These are phyloP conservation scores for Penicillium arizonense DNA, from an alignment of 495 filamentous ascomycete species.

Conservation along the genomic window DNA sequence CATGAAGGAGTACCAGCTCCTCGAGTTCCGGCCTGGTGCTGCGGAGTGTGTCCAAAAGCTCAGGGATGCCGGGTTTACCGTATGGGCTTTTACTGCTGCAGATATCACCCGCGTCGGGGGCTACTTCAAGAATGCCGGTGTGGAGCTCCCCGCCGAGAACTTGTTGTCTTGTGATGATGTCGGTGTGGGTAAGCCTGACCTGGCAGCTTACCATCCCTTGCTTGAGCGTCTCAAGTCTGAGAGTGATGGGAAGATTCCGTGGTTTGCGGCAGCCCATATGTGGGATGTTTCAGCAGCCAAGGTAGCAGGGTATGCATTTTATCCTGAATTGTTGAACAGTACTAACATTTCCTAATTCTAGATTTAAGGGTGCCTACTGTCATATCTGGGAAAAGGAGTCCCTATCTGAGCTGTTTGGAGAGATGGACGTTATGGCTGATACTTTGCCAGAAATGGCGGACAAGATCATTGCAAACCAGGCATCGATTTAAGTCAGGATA, in stretches of 20 bases:
- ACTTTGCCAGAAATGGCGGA: conserved; percentile 39
- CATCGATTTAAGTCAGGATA: conserved; percentile 4
- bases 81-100: conserved; percentile 43
- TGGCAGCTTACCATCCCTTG: conserved; percentile 25
- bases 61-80: conserved; percentile 35
- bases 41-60: conserved; percentile 36
- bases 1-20: conserved; percentile 23
- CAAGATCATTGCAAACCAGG: conserved; percentile 31
- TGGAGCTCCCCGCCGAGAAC: conserved; percentile 36
- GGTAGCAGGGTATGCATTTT: conserved; percentile 22
- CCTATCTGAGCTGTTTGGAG: conserved; percentile 32
- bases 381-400: conserved; percentile 36
- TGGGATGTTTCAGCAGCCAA: conserved; percentile 39
- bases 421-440: conserved; percentile 40
- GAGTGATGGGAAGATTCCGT: conserved; percentile 21
- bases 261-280: conserved; percentile 40
- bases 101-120: conserved; percentile 33
- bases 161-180: conserved; percentile 29
- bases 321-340: neutral
- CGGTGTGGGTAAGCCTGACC: conserved; percentile 33
- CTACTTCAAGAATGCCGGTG: conserved; percentile 33
- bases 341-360: conserved; percentile 4
- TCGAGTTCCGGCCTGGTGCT: conserved; percentile 29
- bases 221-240: conserved; percentile 21
- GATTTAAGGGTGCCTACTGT: conserved; percentile 38